phyloP scores from a whole-genome alignment of 192 early-diverging fungal species.

The Coemansia aciculifera region DNA sequence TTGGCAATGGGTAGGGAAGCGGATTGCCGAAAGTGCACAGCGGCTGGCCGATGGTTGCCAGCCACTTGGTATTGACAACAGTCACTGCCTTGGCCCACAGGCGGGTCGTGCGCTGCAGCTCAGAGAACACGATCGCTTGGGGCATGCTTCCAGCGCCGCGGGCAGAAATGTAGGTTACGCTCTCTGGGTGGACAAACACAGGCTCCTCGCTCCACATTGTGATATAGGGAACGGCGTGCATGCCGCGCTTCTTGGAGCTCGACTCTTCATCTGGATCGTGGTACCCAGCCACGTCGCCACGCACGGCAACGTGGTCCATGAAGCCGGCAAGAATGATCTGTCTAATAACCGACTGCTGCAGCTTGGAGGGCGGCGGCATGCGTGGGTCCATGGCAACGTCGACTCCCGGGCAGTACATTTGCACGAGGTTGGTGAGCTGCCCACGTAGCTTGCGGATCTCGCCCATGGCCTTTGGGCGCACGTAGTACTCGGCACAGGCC shows the following conservation, averaged over 20 bases:
- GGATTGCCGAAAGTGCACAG: constrained; percentile 74
- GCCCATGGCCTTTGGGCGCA: constrained; percentile 81
- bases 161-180: constrained; percentile 57
- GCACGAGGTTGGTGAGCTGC: constrained; percentile 73
- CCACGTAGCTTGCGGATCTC: constrained; percentile 77
- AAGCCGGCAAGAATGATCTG: constrained; percentile 90
- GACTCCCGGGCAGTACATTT: constrained; percentile 61
- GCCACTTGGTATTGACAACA: constrained; percentile 74
- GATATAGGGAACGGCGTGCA: constrained; percentile 59
- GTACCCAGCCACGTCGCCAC: constrained; percentile 72
- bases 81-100: constrained; percentile 77
- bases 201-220: constrained; percentile 75
- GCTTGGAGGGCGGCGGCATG: constrained; percentile 65
- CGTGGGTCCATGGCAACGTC: constrained; percentile 62
- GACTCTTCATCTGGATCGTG: constrained; percentile 34
- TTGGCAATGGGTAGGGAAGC: constrained; percentile 72
- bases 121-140: constrained; percentile 70
- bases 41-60: constrained; percentile 72
- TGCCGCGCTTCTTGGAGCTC: constrained; percentile 57
- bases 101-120: constrained; percentile 64
- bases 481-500: constrained; percentile 81
- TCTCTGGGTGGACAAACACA: constrained; percentile 75
- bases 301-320: constrained; percentile 88
- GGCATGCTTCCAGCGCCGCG: constrained; percentile 58
- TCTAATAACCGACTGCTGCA: constrained; percentile 74